Evolutionary conservation across 2,329 filamentous ascomycete genomes (phyloP).

Genomic region (Aspergillus clavatus): DNA sequence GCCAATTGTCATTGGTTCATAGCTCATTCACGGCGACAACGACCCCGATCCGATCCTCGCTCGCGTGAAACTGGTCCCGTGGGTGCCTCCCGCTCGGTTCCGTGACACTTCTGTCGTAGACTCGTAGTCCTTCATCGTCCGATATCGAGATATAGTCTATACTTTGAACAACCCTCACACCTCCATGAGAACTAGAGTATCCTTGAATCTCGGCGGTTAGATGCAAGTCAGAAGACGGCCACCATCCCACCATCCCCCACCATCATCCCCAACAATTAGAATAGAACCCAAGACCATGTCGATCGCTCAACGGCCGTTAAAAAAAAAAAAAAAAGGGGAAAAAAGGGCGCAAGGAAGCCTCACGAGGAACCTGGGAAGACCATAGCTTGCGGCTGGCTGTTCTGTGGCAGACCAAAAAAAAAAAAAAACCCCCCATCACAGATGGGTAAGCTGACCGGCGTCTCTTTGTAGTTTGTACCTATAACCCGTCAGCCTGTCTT

Average conservation of each 20-base stretch:
- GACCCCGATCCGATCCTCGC: conserved; percentile 16
- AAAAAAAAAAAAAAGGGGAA: no score
- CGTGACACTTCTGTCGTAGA: conserved; percentile 4
- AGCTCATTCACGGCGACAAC: conserved; percentile 7
- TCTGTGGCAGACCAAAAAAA: no score
- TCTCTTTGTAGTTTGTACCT: not conserved
- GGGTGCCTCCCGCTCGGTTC: conserved; percentile 18
- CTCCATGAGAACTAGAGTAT: no score
- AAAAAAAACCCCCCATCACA: no score
- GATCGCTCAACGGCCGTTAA: conserved; percentile 5
- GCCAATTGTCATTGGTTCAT: not conserved
- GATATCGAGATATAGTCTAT: no score
- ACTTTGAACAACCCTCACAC: no score
- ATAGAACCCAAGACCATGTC: conserved; percentile 1
- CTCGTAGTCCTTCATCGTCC: no score
- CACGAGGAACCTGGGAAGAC: no score
- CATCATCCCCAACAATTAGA: no score
- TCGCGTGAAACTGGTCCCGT: conserved; percentile 17
- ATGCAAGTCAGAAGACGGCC: conserved; percentile 13
- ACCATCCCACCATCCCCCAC: conserved; percentile 10
- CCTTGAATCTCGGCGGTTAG: conserved; percentile 12
- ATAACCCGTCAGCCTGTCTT: conserved; percentile 6
- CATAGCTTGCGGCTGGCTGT: no score
- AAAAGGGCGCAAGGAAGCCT: not conserved
- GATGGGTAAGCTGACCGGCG: not conserved